These are phyloP conservation scores for Tricholoma matsutake DNA, from an alignment of 768 basidiomycete species.

Conservation along the genomic window DNA sequence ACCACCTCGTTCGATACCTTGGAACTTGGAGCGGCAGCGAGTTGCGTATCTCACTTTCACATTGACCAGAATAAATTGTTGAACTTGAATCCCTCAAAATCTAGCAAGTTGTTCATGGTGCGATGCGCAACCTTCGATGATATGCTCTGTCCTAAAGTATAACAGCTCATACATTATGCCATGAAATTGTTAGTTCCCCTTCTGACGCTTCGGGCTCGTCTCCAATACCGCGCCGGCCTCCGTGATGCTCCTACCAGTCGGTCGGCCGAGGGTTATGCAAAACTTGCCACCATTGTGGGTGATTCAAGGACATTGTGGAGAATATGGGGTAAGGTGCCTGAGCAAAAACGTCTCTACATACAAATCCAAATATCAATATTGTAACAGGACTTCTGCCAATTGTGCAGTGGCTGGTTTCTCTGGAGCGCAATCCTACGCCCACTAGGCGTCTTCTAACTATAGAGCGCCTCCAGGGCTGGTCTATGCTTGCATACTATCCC, in stretches of 20 bases:
- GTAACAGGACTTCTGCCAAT: constrained; percentile 69
- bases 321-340: constrained; percentile 62
- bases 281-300: constrained; percentile 52
- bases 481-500: constrained; percentile 79
- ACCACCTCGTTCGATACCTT: constrained; percentile 73
- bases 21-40: constrained; percentile 88
- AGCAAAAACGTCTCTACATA: not conserved
- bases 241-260: constrained; percentile 50
- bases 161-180: constrained; percentile 69
- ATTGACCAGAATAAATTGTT: not conserved
- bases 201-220: constrained; percentile 60
- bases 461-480: constrained; percentile 76
- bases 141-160: not conserved
- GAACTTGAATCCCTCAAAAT: constrained; percentile 4
- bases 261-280: constrained; percentile 50
- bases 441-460: constrained; percentile 71
- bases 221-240: constrained; percentile 65
- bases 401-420: constrained; percentile 72
- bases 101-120: constrained; percentile 77
- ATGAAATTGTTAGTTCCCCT: constrained; percentile 69
- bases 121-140: constrained; percentile 5
- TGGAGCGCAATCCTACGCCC: constrained; percentile 70
- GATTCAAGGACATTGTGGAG: constrained; percentile 75
- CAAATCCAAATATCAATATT: not conserved
- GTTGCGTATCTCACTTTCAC: constrained; percentile 44